Conservation (phyloP, 345 rosid genomes). For the Carallia brachiata region DNA sequence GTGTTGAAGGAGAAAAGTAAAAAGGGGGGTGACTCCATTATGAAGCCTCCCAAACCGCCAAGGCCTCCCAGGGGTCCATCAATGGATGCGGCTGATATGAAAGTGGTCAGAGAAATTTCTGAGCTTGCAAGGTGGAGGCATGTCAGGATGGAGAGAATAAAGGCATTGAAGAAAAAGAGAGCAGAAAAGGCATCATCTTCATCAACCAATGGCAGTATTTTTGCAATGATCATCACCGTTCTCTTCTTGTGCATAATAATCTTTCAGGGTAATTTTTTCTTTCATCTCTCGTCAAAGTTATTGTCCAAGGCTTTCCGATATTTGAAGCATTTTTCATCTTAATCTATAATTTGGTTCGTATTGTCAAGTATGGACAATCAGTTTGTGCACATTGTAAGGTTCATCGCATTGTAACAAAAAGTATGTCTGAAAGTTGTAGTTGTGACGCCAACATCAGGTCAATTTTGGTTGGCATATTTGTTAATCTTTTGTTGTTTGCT, state of each 20-base stretch:
- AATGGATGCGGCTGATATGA: slow-evolving; percentile 20
- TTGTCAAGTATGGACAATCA: no score
- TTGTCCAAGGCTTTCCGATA: neutral
- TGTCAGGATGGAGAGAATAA: slow-evolving; percentile 22
- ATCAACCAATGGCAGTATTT: slow-evolving; percentile 17
- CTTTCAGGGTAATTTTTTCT: slow-evolving; percentile 29
- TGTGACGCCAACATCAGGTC: no score
- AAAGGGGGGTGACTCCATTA: neutral
- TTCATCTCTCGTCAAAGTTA: neutral
- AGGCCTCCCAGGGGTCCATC: slow-evolving; percentile 26
- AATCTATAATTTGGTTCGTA: no score
- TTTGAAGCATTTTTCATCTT: no score
- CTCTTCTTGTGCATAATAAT: slow-evolving; percentile 31
- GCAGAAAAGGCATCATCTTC: slow-evolving; percentile 24
- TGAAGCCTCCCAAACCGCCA: slow-evolving; percentile 36
- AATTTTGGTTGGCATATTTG: no score
- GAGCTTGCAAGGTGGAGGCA: slow-evolving; percentile 27
- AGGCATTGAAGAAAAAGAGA: slow-evolving; percentile 28
- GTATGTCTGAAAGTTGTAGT: no score
- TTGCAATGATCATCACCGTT: slow-evolving; percentile 30
- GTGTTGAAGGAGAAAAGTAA: slow-evolving; percentile 16
- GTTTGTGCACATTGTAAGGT: no score
- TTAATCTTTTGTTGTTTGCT: no score
- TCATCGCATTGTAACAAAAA: no score
- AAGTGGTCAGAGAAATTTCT: slow-evolving; percentile 30